Percentiles rank a stretch among this genome's conserved stretches.
Conservation (phyloP, 139 green algal genomes). For the Coccomyxa sp. region DNA sequence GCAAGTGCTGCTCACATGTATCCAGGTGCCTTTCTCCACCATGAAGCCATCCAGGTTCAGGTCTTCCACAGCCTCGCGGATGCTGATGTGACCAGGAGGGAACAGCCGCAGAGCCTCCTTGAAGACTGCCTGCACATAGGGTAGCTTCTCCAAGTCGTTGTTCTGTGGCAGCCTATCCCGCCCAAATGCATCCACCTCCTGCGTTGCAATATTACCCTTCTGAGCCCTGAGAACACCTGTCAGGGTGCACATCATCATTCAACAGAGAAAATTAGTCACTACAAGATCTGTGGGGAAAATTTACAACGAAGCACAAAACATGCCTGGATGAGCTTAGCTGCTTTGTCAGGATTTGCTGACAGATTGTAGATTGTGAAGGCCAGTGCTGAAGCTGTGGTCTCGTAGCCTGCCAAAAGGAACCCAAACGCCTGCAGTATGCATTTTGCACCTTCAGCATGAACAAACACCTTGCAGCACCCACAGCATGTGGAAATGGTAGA, state of each 20-base stretch:
- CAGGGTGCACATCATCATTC: no score
- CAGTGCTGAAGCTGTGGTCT: background rate
- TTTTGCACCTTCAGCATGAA: background rate
- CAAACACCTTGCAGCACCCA: background rate
- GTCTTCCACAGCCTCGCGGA: background rate
- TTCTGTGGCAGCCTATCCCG: background rate
- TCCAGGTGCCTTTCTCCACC: background rate
- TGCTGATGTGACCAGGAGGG: background rate
- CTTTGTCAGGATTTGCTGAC: constrained; percentile 2
- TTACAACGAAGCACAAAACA: background rate
- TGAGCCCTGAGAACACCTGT: background rate
- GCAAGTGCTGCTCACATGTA: background rate
- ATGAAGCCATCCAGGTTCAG: background rate
- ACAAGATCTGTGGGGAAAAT: no score
- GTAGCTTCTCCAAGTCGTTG: background rate
- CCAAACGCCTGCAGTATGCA: background rate
- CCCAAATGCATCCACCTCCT: background rate
- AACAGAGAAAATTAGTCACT: no score
- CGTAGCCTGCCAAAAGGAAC: background rate
- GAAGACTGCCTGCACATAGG: background rate
- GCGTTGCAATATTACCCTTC: background rate
- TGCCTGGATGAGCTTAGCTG: background rate
- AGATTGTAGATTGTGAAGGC: background rate
- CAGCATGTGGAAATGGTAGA: background rate
- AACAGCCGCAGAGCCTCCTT: constrained; percentile 1